Evolutionary conservation across 495 filamentous ascomycete genomes (phyloP).

Genomic region (Penicillium tannophilum): DNA sequence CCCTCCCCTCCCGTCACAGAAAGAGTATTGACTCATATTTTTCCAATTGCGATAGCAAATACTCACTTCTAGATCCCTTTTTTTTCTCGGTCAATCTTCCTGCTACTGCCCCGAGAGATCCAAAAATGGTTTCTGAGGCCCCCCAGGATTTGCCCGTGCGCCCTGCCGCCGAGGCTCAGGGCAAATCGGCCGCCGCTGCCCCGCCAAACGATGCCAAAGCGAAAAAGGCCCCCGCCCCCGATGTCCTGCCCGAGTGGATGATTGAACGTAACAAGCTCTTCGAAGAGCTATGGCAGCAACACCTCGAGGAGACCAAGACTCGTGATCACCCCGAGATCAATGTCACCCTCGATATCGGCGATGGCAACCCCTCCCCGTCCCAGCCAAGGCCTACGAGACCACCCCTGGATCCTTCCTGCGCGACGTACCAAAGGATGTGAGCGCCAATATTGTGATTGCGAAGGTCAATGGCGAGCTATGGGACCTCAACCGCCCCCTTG

Average conservation of each 20-base stretch:
- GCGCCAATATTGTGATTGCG: conserved; percentile 67
- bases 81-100: conserved; percentile 22
- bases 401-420: conserved; percentile 55
- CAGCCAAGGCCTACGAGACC: conserved; percentile 55
- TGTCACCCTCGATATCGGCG: conserved; percentile 51
- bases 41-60: background rate
- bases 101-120: conserved; percentile 17
- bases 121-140: conserved; percentile 43
- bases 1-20: conserved; percentile 27
- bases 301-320: conserved; percentile 67
- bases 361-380: conserved; percentile 45
- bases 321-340: conserved; percentile 52
- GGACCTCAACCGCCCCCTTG: conserved; percentile 90
- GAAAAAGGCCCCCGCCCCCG: conserved; percentile 30
- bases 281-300: conserved; percentile 80
- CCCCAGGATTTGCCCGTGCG: conserved; percentile 45
- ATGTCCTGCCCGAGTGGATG: conserved; percentile 76
- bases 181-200: conserved; percentile 30
- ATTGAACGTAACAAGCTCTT: conserved; percentile 83
- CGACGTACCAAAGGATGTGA: conserved; percentile 55
- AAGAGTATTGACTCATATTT: conserved; percentile 24
- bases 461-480: conserved; percentile 82
- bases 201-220: conserved; percentile 32
- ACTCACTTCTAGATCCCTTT: background rate
- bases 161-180: conserved; percentile 38